Percentiles rank a stretch among this genome's conserved stretches.
Evolutionary conservation across 768 basidiomycete genomes (phyloP).

Genomic region (Leccinellum rugosiceps): DNA sequence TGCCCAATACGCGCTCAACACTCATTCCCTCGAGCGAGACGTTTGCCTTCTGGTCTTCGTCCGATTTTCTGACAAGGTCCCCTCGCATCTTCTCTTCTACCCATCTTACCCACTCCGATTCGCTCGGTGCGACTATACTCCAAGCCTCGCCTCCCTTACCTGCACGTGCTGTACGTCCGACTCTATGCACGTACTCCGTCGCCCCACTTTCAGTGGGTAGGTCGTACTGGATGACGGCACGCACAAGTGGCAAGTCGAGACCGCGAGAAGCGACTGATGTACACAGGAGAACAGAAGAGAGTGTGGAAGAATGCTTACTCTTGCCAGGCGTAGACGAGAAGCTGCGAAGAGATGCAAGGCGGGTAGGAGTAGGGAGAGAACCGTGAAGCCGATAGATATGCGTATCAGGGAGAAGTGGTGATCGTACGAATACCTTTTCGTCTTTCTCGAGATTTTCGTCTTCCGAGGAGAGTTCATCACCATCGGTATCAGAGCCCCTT

Average conservation of each 20-base stretch:
- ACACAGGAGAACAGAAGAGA: slow-evolving; percentile 79
- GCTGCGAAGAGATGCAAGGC: slow-evolving; percentile 76
- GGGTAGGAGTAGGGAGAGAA: slow-evolving; percentile 76
- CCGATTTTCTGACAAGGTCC: slow-evolving; percentile 30
- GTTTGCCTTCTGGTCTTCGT: slow-evolving; percentile 33
- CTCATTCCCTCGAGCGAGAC: slow-evolving; percentile 56
- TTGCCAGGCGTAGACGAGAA: slow-evolving; percentile 56
- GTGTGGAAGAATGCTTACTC: slow-evolving; percentile 27
- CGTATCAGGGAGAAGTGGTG: slow-evolving; percentile 76
- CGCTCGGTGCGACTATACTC: slow-evolving; percentile 86
- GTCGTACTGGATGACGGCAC: slow-evolving; percentile 94
- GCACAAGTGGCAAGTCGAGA: slow-evolving; percentile 90
- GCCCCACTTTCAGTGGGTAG: slow-evolving; percentile 95
- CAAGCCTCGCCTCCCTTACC: slow-evolving; percentile 96
- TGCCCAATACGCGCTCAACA: slow-evolving; percentile 67
- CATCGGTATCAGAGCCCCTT: slow-evolving; percentile 24
- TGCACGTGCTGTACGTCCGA: slow-evolving; percentile 94
- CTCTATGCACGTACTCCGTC: slow-evolving; percentile 95
- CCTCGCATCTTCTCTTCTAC: slow-evolving; percentile 79
- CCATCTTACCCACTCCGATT: slow-evolving; percentile 89
- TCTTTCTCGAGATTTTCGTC: slow-evolving; percentile 26
- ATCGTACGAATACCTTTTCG: slow-evolving; percentile 54
- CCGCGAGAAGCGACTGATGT: slow-evolving; percentile 99
- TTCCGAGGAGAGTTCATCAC: slow-evolving; percentile 22
- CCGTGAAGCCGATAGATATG: slow-evolving; percentile 90